phyloP scores from a whole-genome alignment of 192 early-diverging fungal genomes.

The Coemansia sp. region DNA sequence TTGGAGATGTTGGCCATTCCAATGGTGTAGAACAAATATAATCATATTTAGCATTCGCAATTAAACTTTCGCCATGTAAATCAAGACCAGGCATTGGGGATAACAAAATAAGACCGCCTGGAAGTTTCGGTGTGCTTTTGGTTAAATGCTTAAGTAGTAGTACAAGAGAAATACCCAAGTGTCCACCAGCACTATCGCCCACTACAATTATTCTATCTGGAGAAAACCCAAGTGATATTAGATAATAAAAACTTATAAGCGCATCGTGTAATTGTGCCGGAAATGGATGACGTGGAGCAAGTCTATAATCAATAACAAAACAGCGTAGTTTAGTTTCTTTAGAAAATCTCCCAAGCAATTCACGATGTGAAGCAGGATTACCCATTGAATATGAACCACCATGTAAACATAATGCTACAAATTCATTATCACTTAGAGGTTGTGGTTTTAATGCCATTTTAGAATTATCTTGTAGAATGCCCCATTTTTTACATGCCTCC shows the following conservation, averaged over 20 bases:
- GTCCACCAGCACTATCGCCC: constrained; percentile 41
- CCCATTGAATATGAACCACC: constrained; percentile 31
- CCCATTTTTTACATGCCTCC: constrained; percentile 1
- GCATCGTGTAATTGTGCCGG: constrained; percentile 43
- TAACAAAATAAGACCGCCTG: constrained; percentile 12
- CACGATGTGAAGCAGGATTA: constrained; percentile 17
- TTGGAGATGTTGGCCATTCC: constrained; percentile 19
- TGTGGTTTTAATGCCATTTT: constrained; percentile 4
- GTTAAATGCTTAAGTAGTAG: constrained; percentile 10
- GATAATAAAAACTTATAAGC: constrained; percentile 12
- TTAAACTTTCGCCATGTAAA: constrained; percentile 9
- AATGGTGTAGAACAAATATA: constrained; percentile 18
- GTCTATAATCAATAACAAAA: constrained; percentile 32
- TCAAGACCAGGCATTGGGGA: constrained; percentile 12
- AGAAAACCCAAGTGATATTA: constrained; percentile 18
- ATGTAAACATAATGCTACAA: constrained; percentile 20
- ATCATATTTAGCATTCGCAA: constrained; percentile 11
- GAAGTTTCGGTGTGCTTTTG: neutral
- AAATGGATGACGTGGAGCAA: constrained; percentile 32
- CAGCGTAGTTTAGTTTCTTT: constrained; percentile 2
- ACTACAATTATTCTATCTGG: constrained; percentile 20
- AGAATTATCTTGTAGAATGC: neutral
- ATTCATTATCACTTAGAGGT: constrained; percentile 14
- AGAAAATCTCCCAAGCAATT: constrained; percentile 3
- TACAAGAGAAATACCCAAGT: constrained; percentile 17